Conservation (phyloP, 371 early-diverging fungal genomes). For the Mucor racemosus region DNA sequence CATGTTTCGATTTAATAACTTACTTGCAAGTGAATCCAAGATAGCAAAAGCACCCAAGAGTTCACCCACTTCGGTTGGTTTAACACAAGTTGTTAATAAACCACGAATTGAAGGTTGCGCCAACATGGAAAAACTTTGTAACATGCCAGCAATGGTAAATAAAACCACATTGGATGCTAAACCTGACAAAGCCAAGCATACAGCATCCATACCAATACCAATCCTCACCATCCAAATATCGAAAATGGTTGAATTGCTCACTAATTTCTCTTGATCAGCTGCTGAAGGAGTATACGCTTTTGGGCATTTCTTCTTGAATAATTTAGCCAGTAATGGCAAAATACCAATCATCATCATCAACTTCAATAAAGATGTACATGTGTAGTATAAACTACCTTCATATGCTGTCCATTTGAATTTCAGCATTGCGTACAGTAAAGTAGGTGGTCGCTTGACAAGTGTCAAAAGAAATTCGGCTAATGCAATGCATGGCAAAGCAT, state of each 20-base stretch:
- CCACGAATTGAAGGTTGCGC: slow-evolving; percentile 46
- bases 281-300: slow-evolving; percentile 2
- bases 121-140: slow-evolving; percentile 42
- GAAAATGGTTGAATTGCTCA: slow-evolving; percentile 25
- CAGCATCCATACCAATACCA: slow-evolving; percentile 39
- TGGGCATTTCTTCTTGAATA: slow-evolving; percentile 20
- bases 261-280: neutral
- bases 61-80: slow-evolving; percentile 55
- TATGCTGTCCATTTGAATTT: slow-evolving; percentile 50
- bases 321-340: slow-evolving; percentile 36
- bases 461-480: slow-evolving; percentile 32
- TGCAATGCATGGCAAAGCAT: slow-evolving; percentile 37
- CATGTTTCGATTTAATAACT: slow-evolving; percentile 5
- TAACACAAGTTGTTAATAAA: slow-evolving; percentile 46
- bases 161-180: slow-evolving; percentile 27
- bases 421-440: slow-evolving; percentile 52
- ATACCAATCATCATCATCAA: slow-evolving; percentile 27
- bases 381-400: slow-evolving; percentile 46
- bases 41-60: slow-evolving; percentile 54
- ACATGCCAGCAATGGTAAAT: slow-evolving; percentile 32
- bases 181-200: slow-evolving; percentile 38
- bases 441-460: slow-evolving; percentile 36
- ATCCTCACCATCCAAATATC: slow-evolving; percentile 54
- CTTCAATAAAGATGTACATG: slow-evolving; percentile 28
- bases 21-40: slow-evolving; percentile 54